Conservation (phyloP, 2,329 filamentous ascomycete species). For the Apiospora aurea region DNA sequence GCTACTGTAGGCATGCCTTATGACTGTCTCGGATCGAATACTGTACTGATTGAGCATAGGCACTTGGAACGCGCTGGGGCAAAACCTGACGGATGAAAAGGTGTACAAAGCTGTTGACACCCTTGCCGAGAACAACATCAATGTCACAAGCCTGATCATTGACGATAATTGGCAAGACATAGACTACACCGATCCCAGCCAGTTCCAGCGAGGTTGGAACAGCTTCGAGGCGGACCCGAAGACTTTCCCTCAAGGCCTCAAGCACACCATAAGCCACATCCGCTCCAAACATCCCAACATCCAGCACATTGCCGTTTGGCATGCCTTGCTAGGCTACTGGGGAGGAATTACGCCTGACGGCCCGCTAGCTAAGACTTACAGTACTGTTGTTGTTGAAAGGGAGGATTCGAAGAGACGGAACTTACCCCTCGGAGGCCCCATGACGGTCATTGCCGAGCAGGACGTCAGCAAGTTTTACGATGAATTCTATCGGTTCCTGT, state of each 20-base stretch:
- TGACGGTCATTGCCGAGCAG: constrained; percentile 76
- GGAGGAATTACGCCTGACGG: constrained; percentile 82
- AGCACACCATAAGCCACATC: constrained; percentile 72
- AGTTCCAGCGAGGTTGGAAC: constrained; percentile 72
- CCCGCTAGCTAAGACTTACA: constrained; percentile 78
- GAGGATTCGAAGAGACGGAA: constrained; percentile 55
- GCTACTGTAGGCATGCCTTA: constrained; percentile 72
- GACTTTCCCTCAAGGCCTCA: constrained; percentile 82
- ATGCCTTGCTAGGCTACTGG: constrained; percentile 89
- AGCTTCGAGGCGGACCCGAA: constrained; percentile 85
- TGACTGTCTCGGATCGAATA: constrained; percentile 1
- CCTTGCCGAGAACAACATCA: constrained; percentile 74
- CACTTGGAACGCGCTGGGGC: constrained; percentile 94
- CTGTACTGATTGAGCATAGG: constrained; percentile 45
- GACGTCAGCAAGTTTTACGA: constrained; percentile 82
- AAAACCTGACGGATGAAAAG: constrained; percentile 81
- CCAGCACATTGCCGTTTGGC: constrained; percentile 91
- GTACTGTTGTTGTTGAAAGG: constrained; percentile 68
- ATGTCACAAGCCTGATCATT: constrained; percentile 86
- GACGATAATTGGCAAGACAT: constrained; percentile 97
- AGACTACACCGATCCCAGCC: constrained; percentile 56
- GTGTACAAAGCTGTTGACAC: constrained; percentile 77
- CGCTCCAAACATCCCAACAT: constrained; percentile 74
- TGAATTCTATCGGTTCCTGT: constrained; percentile 89
- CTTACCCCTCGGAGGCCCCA: constrained; percentile 64